phyloP scores from a whole-genome alignment of 371 early-diverging fungal genomes.

The Chytridium lagenaria region DNA sequence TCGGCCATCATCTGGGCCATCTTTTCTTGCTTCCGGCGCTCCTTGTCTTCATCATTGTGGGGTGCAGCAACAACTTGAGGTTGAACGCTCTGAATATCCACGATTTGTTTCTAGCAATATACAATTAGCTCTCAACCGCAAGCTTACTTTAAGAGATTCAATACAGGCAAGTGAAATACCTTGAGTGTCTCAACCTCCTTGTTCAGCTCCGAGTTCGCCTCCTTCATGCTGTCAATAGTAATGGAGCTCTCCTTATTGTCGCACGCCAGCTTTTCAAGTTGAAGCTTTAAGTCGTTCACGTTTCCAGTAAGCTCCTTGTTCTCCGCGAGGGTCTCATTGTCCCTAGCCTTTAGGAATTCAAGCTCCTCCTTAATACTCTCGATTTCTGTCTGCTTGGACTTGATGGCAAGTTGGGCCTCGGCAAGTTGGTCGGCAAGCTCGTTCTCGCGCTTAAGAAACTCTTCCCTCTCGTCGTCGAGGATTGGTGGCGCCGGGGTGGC shows the following conservation, averaged over 20 bases:
- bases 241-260: constrained; percentile 85
- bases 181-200: constrained; percentile 75
- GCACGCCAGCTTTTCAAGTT: constrained; percentile 84
- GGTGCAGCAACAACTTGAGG: constrained; percentile 15
- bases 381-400: constrained; percentile 61
- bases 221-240: constrained; percentile 82
- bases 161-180: constrained; percentile 49
- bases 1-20: constrained; percentile 87
- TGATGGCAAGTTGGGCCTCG: constrained; percentile 80
- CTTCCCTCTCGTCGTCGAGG: constrained; percentile 90
- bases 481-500: constrained; percentile 76
- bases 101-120: constrained; percentile 43
- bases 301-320: constrained; percentile 75
- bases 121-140: too few species aligned
- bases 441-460: constrained; percentile 91
- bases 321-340: constrained; percentile 58
- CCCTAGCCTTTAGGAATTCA: constrained; percentile 67
- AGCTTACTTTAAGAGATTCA: too few species aligned
- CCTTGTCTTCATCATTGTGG: constrained; percentile 66
- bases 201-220: constrained; percentile 77
- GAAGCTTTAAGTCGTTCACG: constrained; percentile 74
- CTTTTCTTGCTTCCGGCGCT: constrained; percentile 80
- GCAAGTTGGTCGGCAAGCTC: constrained; percentile 89
- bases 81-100: constrained; percentile 42
- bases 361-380: constrained; percentile 73